phyloP scores from a whole-genome alignment of 2,329 filamentous ascomycete genomes.

The Neocatenulostroma microsporum region DNA sequence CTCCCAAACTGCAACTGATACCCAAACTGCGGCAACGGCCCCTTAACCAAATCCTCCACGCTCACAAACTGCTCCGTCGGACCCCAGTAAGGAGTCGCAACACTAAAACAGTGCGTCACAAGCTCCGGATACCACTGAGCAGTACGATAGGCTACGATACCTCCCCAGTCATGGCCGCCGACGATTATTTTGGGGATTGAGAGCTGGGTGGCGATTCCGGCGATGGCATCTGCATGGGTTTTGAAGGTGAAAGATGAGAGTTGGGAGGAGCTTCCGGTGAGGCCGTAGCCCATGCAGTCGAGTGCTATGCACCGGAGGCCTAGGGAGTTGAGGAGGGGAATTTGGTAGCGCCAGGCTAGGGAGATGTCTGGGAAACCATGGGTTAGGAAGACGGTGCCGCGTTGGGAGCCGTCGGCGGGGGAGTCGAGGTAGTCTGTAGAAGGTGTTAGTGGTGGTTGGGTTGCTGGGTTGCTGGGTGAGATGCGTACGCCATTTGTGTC shows the following conservation, averaged over 20 bases:
- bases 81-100: constrained; percentile 67
- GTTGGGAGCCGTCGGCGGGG: constrained; percentile 21
- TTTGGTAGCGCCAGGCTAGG: constrained; percentile 83
- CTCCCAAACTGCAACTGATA: constrained; percentile 75
- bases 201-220: constrained; percentile 57
- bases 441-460: too few species aligned
- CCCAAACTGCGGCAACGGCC: constrained; percentile 58
- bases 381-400: constrained; percentile 50
- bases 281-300: constrained; percentile 80
- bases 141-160: constrained; percentile 65
- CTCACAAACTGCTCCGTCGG: constrained; percentile 48
- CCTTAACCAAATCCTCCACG: constrained; percentile 53
- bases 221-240: constrained; percentile 67
- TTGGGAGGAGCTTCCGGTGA: constrained; percentile 41
- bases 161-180: constrained; percentile 91
- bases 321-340: constrained; percentile 64
- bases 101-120: constrained; percentile 64
- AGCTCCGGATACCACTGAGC: constrained; percentile 66
- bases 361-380: constrained; percentile 79
- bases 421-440: constrained; percentile 42
- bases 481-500: constrained; percentile 58
- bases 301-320: constrained; percentile 74
- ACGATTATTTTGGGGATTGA: constrained; percentile 59
- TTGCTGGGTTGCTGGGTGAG: too few species aligned
- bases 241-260: constrained; percentile 62